Evolutionary conservation across 2,329 filamentous ascomycete species (phyloP).

Genomic region (Stemphylium lycopersici): DNA sequence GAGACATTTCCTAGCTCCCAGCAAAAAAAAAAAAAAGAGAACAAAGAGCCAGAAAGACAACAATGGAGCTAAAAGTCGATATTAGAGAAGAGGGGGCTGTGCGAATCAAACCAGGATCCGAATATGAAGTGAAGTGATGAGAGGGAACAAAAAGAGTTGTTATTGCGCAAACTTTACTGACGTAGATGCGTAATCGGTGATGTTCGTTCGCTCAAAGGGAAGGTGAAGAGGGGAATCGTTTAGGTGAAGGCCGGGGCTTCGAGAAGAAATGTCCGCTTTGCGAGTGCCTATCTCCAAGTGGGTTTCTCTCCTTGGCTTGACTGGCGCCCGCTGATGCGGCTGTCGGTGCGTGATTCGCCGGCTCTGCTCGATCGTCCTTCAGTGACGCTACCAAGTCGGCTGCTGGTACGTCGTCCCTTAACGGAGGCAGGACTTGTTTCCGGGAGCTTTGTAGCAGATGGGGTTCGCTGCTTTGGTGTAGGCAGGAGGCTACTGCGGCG

Average conservation of each 20-base stretch:
- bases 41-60: not conserved
- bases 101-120: slow-evolving; percentile 26
- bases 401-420: slow-evolving; percentile 29
- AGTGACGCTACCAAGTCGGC: slow-evolving; percentile 31
- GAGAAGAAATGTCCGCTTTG: slow-evolving; percentile 13
- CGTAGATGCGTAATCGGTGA: slow-evolving; percentile 3
- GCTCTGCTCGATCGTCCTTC: slow-evolving; percentile 32
- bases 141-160: not conserved
- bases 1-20: not conserved
- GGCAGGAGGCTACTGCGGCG: slow-evolving; percentile 41
- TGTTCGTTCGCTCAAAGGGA: slow-evolving; percentile 1
- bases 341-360: slow-evolving; percentile 28
- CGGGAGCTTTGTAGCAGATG: slow-evolving; percentile 27
- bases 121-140: slow-evolving; percentile 14
- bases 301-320: slow-evolving; percentile 32
- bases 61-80: slow-evolving; percentile 19
- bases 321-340: slow-evolving; percentile 31
- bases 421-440: slow-evolving; percentile 15
- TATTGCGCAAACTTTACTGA: not conserved
- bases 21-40: not conserved
- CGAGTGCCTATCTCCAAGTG: slow-evolving; percentile 35
- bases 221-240: not conserved
- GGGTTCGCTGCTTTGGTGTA: slow-evolving; percentile 34
- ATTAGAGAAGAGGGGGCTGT: slow-evolving; percentile 11
- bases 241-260: not conserved